These are phyloP conservation scores for Pichia sp. DNA, from an alignment of 1,139 yeast genomes.

Conservation along the genomic window DNA sequence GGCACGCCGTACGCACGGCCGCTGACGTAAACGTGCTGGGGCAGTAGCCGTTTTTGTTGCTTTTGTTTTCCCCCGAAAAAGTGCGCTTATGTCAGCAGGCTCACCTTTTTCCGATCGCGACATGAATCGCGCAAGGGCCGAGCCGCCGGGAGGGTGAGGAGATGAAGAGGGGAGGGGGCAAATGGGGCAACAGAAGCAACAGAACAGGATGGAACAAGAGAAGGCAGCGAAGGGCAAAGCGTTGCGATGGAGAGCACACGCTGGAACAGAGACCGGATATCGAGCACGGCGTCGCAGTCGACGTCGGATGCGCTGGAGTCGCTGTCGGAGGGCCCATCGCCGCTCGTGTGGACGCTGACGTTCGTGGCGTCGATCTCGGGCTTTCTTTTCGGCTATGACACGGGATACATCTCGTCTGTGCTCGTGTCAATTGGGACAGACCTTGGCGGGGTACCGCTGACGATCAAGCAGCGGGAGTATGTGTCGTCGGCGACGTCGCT, in stretches of 20 bases:
- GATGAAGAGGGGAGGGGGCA: neutral
- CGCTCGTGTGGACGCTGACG: conserved; percentile 24
- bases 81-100: too few species aligned
- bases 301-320: conserved; percentile 9
- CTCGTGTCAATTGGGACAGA: conserved; percentile 51
- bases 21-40: neutral
- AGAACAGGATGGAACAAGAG: neutral
- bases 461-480: conserved; percentile 47
- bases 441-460: conserved; percentile 38
- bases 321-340: conserved; percentile 18
- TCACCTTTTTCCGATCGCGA: too few species aligned
- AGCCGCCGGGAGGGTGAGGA: neutral
- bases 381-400: conserved; percentile 60
- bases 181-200: neutral
- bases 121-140: too few species aligned
- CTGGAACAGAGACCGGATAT: neutral
- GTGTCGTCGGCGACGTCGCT: conserved; percentile 55
- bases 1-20: neutral
- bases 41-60: too few species aligned
- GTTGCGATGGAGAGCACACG: neutral
- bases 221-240: neutral
- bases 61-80: too few species aligned
- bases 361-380: conserved; percentile 46
- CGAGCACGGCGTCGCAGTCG: conserved; percentile 8
- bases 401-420: conserved; percentile 58